A percentile compares a stretch with the other conserved stretches of the same genome.
Evolutionary conservation across 352 stramenopile species (phyloP).

Genomic region (Phytophthora cajani): DNA sequence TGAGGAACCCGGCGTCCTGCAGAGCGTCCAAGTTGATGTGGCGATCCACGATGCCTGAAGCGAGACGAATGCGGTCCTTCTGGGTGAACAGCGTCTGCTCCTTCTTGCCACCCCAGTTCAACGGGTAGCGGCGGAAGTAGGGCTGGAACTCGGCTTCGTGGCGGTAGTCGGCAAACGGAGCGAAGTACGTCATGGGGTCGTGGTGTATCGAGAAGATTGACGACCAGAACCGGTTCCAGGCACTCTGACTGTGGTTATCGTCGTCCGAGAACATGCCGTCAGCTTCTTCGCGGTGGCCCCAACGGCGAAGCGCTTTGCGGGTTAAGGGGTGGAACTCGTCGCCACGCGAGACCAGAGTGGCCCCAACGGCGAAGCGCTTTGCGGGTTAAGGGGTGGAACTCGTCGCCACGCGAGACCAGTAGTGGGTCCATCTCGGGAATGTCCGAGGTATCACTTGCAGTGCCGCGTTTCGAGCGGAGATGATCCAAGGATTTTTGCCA

Average conservation of each 20-base stretch:
- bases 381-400: constrained; percentile 57
- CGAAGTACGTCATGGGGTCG: constrained; percentile 76
- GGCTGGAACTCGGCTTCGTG: constrained; percentile 67
- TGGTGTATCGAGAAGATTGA: constrained; percentile 64
- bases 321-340: constrained; percentile 59
- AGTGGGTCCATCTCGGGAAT: constrained; percentile 72
- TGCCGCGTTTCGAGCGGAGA: constrained; percentile 52
- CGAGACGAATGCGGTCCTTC: constrained; percentile 79
- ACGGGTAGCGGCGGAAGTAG: constrained; percentile 76
- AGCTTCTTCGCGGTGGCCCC: constrained; percentile 76
- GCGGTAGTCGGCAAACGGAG: constrained; percentile 71
- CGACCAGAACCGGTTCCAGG: constrained; percentile 52
- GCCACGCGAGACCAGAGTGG: constrained; percentile 61
- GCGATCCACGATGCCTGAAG: constrained; percentile 61
- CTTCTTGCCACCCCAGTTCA: constrained; percentile 60
- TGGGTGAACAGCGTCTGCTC: constrained; percentile 77
- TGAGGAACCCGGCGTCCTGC: constrained; percentile 51
- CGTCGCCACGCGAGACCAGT: constrained; percentile 52
- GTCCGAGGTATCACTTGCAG: constrained; percentile 32
- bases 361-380: constrained; percentile 62
- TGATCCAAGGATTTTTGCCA: constrained; percentile 54
- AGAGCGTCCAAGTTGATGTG: constrained; percentile 76
- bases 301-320: constrained; percentile 48
- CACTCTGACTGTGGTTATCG: constrained; percentile 39
- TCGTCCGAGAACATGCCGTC: constrained; percentile 59